phyloP scores from a whole-genome alignment of 2,329 filamentous ascomycete genomes.

The Drechmeria coniospora region DNA sequence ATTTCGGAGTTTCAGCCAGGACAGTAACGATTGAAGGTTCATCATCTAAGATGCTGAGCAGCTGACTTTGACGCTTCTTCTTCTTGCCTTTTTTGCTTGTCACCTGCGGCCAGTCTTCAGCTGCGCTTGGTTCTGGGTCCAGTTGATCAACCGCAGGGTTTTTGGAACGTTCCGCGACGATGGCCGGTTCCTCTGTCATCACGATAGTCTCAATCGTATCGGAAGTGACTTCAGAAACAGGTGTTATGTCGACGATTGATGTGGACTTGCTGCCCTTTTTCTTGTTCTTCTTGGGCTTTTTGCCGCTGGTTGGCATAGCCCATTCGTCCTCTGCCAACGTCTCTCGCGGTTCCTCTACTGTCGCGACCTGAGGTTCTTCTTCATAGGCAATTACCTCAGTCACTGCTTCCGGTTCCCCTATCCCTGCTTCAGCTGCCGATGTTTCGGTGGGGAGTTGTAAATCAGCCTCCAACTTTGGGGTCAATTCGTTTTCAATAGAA shows the following conservation, averaged over 20 bases:
- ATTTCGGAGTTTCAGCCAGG: background rate
- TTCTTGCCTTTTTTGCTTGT: constrained; percentile 5
- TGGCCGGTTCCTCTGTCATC: constrained; percentile 2
- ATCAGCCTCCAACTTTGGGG: constrained; percentile 1
- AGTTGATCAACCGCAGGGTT: background rate
- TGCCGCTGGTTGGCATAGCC: constrained; percentile 6
- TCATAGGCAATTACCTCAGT: background rate
- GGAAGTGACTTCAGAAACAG: background rate
- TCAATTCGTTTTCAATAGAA: constrained; percentile 4
- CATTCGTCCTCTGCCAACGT: constrained; percentile 7
- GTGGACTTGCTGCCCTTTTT: constrained; percentile 14
- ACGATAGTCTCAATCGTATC: background rate
- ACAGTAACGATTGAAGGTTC: background rate
- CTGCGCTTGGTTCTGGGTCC: background rate
- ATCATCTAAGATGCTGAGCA: background rate
- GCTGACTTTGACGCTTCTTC: constrained; percentile 4
- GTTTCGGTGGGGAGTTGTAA: background rate
- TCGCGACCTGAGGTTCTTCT: background rate
- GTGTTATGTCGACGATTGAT: constrained; percentile 1
- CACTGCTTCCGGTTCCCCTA: background rate
- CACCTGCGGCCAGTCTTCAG: constrained; percentile 1
- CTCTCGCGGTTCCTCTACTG: background rate
- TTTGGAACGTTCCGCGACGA: background rate
- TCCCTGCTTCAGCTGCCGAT: background rate
- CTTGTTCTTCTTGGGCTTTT: constrained; percentile 16